These are phyloP conservation scores for Glycine soja DNA, from an alignment of 306 rosid genomes.

Conservation along the genomic window DNA sequence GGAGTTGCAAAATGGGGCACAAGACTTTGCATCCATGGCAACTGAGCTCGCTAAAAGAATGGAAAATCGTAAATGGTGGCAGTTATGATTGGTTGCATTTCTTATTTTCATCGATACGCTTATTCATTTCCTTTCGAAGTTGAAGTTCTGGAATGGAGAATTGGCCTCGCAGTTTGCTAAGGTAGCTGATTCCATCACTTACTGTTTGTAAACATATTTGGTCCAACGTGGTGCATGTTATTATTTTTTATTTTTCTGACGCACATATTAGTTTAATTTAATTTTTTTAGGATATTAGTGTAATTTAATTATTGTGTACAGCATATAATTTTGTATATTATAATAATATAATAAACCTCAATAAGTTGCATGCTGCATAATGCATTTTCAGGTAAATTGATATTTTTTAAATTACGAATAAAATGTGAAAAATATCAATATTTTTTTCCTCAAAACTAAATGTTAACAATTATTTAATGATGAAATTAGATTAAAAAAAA, in stretches of 20 bases:
- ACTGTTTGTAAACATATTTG: neutral
- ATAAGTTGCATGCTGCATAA: slow-evolving; percentile 13
- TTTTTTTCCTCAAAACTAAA: neutral
- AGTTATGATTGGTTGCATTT: slow-evolving; percentile 54
- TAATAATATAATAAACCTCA: slow-evolving; percentile 14
- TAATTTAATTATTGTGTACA: slow-evolving; percentile 38
- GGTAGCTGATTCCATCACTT: slow-evolving; percentile 34
- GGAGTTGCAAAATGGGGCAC: slow-evolving; percentile 76
- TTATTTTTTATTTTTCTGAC: neutral
- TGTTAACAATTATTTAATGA: slow-evolving; percentile 15
- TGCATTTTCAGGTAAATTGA: slow-evolving; percentile 8
- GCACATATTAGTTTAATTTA: slow-evolving; percentile 11
- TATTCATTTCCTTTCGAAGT: slow-evolving; percentile 1
- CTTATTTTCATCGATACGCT: neutral
- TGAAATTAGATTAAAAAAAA: slow-evolving; percentile 1
- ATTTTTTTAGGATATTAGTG: neutral
- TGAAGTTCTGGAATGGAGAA: slow-evolving; percentile 8
- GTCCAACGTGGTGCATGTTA: neutral
- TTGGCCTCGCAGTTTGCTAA: slow-evolving; percentile 35
- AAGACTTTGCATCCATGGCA: slow-evolving; percentile 88
- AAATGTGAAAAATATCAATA: neutral
- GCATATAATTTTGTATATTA: slow-evolving; percentile 31
- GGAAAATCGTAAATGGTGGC: slow-evolving; percentile 99
- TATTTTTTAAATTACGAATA: slow-evolving; percentile 2
- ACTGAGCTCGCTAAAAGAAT: slow-evolving; percentile 73